Percentiles rank a stretch among this genome's conserved stretches.
phyloP scores from a whole-genome alignment of 148 eudicot genomes.

The Euryodendron excelsum region DNA sequence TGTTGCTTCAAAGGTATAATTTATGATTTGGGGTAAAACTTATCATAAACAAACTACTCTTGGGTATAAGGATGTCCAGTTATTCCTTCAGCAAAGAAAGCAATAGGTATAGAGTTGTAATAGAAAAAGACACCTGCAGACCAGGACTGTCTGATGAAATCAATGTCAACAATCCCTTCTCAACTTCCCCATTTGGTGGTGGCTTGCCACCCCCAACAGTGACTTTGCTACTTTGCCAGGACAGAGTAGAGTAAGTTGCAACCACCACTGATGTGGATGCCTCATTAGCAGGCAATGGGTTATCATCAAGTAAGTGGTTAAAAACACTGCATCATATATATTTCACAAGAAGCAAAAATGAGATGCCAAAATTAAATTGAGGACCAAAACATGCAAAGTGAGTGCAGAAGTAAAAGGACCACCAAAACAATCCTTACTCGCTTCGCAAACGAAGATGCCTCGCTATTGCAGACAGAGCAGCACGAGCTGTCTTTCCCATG shows the following conservation, averaged over 20 bases:
- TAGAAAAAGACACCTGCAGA: constrained; percentile 56
- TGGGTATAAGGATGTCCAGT: neutral
- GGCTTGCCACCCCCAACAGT: constrained; percentile 56
- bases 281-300: constrained; percentile 69
- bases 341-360: neutral
- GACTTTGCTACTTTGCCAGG: constrained; percentile 63
- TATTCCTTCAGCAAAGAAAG: constrained; percentile 11
- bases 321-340: constrained; percentile 56
- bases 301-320: constrained; percentile 80
- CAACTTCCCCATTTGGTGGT: constrained; percentile 57
- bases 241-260: constrained; percentile 52
- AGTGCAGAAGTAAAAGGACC: neutral
- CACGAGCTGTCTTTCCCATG: constrained; percentile 86
- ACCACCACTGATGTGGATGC: constrained; percentile 84
- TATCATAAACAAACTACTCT: neutral
- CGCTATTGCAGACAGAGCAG: constrained; percentile 74
- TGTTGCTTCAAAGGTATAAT: neutral
- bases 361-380: neutral
- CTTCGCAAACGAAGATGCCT: constrained; percentile 82
- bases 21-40: neutral
- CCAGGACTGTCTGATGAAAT: constrained; percentile 75
- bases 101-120: neutral
- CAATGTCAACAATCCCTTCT: constrained; percentile 77
- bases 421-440: constrained; percentile 57
- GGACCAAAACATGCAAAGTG: neutral